Conservation (phyloP, 345 rosid genomes). For the Arabis alpina region DNA sequence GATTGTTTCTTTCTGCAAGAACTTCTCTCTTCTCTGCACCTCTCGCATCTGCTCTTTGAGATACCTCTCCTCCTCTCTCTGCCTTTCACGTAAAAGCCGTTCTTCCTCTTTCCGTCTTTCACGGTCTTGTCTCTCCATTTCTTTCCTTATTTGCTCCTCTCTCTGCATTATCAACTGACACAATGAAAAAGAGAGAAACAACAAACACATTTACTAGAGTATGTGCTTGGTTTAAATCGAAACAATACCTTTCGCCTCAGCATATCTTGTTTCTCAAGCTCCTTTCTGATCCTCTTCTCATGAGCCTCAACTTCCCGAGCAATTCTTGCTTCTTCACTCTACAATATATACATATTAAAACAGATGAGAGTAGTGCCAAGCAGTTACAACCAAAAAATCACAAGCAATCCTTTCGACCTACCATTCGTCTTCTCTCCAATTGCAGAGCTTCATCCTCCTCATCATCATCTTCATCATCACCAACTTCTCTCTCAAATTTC, state of each 20-base stretch:
- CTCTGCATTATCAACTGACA: slow-evolving; percentile 48
- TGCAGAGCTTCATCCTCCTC: slow-evolving; percentile 57
- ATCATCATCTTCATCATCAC: slow-evolving; percentile 60
- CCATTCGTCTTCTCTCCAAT: slow-evolving; percentile 81
- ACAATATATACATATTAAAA: slow-evolving; percentile 32
- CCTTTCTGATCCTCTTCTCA: slow-evolving; percentile 81
- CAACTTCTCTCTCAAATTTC: slow-evolving; percentile 55
- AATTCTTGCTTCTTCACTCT: slow-evolving; percentile 90
- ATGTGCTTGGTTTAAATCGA: slow-evolving; percentile 26
- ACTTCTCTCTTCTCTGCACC: slow-evolving; percentile 84
- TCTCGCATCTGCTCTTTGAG: slow-evolving; percentile 85
- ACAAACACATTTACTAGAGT: slow-evolving; percentile 7
- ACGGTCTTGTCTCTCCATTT: slow-evolving; percentile 87
- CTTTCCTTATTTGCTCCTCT: slow-evolving; percentile 84
- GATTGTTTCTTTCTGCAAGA: slow-evolving; percentile 78
- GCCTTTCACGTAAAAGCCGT: slow-evolving; percentile 83
- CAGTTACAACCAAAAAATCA: neutral
- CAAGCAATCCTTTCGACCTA: slow-evolving; percentile 17
- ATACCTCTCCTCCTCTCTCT: slow-evolving; percentile 88
- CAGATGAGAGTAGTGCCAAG: neutral
- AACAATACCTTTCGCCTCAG: slow-evolving; percentile 75
- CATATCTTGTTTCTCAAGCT: slow-evolving; percentile 85
- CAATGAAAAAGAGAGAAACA: slow-evolving; percentile 1
- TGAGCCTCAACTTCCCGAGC: slow-evolving; percentile 87
- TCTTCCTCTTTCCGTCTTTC: slow-evolving; percentile 95